Evolutionary conservation across 1,284 basidiomycete genomes (phyloP).

Genomic region (Ceratobasidium sp.): DNA sequence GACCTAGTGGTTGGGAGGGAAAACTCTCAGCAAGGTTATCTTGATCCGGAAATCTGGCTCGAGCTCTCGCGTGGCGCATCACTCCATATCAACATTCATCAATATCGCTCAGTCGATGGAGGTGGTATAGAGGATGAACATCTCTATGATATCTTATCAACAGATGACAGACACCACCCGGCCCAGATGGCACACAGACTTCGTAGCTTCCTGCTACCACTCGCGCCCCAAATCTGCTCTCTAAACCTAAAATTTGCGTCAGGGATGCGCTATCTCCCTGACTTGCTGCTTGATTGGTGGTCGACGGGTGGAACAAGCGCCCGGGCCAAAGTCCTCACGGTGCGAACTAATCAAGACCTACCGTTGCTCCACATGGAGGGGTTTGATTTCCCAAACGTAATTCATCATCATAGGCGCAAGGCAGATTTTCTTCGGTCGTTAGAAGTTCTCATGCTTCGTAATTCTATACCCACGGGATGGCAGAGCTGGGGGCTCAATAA

Average conservation of each 20-base stretch:
- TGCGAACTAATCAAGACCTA: not conserved
- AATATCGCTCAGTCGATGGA: not conserved
- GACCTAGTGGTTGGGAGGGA: conserved; percentile 11
- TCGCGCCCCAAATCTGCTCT: not conserved
- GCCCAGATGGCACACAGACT: not conserved
- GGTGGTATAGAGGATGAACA: not conserved
- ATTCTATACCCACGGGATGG: not conserved
- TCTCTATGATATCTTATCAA: not conserved
- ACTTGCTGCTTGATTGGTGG: not conserved
- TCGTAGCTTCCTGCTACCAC: not conserved
- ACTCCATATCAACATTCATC: conserved; percentile 1
- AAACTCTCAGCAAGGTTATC: not conserved
- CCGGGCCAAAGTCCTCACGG: not conserved
- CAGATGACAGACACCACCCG: not conserved
- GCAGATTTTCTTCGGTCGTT: not conserved
- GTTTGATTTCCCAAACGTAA: not conserved
- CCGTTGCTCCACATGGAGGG: not conserved
- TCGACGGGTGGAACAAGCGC: not conserved
- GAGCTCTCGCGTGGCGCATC: not conserved
- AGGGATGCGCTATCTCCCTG: not conserved
- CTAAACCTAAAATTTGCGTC: not conserved
- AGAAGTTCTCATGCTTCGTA: not conserved
- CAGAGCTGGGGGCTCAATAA: not conserved
- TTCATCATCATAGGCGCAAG: not conserved
- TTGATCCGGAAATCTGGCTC: not conserved